Conservation (phyloP, 2,329 filamentous ascomycete species). For the Penicillium vulpinum region DNA sequence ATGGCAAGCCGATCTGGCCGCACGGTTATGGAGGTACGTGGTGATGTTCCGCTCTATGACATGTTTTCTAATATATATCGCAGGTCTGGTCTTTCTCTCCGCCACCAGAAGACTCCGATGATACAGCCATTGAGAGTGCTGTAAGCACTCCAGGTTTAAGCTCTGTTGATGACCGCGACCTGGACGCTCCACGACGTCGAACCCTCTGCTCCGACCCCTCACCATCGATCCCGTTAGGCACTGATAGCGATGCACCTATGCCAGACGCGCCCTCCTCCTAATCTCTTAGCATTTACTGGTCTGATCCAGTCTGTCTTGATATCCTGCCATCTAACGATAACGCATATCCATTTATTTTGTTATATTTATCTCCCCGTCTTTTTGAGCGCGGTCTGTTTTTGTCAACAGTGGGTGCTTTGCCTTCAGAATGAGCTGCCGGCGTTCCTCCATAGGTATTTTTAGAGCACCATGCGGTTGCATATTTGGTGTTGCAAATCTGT, state of each 20-base stretch:
- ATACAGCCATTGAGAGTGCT: constrained; percentile 33
- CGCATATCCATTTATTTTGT: constrained; percentile 18
- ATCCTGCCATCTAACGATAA: constrained; percentile 22
- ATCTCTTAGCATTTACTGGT: constrained; percentile 15
- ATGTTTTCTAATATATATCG: constrained; percentile 10
- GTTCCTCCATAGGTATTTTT: constrained; percentile 11
- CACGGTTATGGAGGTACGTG: constrained; percentile 93
- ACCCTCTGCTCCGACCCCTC: constrained; percentile 36
- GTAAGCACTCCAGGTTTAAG: constrained; percentile 35
- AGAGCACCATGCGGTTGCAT: constrained; percentile 23
- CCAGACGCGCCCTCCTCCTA: constrained; percentile 31
- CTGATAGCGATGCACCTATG: constrained; percentile 38
- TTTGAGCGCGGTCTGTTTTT: constrained; percentile 11
- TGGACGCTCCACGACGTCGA: constrained; percentile 21
- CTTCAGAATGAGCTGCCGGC: constrained; percentile 17
- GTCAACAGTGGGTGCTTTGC: constrained; percentile 11
- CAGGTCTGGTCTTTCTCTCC: constrained; percentile 96
- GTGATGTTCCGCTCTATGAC: background rate
- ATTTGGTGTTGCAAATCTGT: constrained; percentile 19
- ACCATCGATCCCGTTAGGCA: constrained; percentile 25
- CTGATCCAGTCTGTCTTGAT: constrained; percentile 1
- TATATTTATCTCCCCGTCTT: constrained; percentile 10
- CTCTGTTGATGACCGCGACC: constrained; percentile 19
- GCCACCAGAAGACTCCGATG: constrained; percentile 49
- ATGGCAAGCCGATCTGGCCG: constrained; percentile 81